Conservation (phyloP, 208 protist genomes). For the Naegleria lovaniensis region DNA sequence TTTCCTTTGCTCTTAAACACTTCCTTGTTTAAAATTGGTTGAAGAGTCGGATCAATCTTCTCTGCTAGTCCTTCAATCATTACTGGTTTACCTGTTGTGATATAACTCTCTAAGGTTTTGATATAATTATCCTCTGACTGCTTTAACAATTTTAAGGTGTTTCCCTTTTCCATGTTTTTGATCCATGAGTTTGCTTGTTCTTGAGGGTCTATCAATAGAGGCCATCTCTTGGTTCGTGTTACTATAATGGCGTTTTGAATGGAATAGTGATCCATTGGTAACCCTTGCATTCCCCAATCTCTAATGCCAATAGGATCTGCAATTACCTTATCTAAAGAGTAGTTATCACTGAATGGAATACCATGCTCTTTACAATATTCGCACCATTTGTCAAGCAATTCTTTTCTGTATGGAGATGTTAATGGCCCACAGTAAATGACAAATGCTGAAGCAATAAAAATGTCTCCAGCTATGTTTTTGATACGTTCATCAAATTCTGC, state of each 20-base stretch:
- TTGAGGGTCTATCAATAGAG: conserved; percentile 90
- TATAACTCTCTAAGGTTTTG: conserved; percentile 81
- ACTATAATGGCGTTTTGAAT: conserved; percentile 91
- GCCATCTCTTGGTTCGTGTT: conserved; percentile 65
- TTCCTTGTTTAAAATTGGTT: conserved; percentile 86
- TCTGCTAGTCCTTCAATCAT: conserved; percentile 91
- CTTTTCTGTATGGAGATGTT: conserved; percentile 77
- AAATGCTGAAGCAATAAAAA: conserved; percentile 86
- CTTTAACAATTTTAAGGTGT: conserved; percentile 55
- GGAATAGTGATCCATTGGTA: conserved; percentile 74
- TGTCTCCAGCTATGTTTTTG: conserved; percentile 73
- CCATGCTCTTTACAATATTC: conserved; percentile 48
- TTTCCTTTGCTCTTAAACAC: conserved; percentile 78
- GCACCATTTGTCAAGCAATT: conserved; percentile 68
- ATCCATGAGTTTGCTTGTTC: conserved; percentile 89
- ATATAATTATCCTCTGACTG: conserved; percentile 72
- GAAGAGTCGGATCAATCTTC: conserved; percentile 87
- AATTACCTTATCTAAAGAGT: conserved; percentile 69
- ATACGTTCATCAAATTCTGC: conserved; percentile 58
- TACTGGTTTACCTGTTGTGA: conserved; percentile 85
- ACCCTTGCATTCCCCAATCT: conserved; percentile 88
- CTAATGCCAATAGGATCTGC: conserved; percentile 88
- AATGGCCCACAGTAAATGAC: conserved; percentile 89
- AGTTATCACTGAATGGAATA: conserved; percentile 54
- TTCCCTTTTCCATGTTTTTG: conserved; percentile 70